phyloP scores from a whole-genome alignment of 257 asterid genomes.

The Ilex aquifolium region DNA sequence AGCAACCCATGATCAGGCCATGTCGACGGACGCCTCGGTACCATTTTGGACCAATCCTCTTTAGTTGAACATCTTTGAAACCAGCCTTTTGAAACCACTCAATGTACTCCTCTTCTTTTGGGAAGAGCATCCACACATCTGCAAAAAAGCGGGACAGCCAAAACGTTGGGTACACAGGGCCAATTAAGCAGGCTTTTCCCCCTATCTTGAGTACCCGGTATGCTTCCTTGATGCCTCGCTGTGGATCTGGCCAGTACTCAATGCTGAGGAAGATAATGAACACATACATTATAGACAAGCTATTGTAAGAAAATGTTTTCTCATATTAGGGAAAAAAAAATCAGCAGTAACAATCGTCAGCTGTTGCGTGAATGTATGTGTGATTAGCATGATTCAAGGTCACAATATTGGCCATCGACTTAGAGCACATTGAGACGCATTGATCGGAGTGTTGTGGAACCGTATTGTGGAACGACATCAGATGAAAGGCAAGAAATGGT shows the following conservation, averaged over 20 bases:
- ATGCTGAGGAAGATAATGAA: slow-evolving; percentile 21
- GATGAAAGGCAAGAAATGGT: too few species aligned
- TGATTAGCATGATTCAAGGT: too few species aligned
- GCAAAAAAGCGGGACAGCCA: slow-evolving; percentile 42
- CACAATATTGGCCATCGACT: too few species aligned
- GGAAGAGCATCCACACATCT: slow-evolving; percentile 40
- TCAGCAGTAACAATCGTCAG: too few species aligned
- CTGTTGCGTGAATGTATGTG: too few species aligned
- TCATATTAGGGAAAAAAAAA: too few species aligned
- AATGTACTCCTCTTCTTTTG: slow-evolving; percentile 35
- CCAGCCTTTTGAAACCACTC: slow-evolving; percentile 46
- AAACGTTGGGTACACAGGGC: slow-evolving; percentile 42
- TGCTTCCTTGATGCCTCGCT: slow-evolving; percentile 41
- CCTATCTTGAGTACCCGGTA: slow-evolving; percentile 32
- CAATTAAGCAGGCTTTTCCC: slow-evolving; percentile 35
- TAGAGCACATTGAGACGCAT: too few species aligned
- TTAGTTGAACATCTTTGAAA: slow-evolving; percentile 30
- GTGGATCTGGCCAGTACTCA: slow-evolving; percentile 51
- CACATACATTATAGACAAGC: not conserved
- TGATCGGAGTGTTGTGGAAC: too few species aligned
- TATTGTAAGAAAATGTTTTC: too few species aligned
- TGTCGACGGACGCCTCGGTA: slow-evolving; percentile 41
- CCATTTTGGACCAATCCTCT: slow-evolving; percentile 44
- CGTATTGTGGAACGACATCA: too few species aligned
- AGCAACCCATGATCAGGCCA: slow-evolving; percentile 43